Conservation (phyloP, 108 stramenopile genomes). For the Nitzschia sp. region DNA sequence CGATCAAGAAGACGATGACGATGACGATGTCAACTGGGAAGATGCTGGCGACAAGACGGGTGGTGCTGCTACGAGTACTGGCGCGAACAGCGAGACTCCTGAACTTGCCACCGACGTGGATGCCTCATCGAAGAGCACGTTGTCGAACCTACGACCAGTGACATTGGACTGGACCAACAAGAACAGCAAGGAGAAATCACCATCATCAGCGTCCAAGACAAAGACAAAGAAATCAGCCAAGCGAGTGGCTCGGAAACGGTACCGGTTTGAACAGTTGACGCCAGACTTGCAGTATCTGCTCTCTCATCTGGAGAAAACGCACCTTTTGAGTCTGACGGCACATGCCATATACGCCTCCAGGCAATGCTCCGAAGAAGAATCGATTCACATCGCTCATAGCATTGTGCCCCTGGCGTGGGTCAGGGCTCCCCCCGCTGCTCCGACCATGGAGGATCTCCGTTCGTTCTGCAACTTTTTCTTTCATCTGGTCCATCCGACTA, state of each 20-base stretch:
- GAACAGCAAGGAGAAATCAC: background rate
- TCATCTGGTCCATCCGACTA: constrained; percentile 4
- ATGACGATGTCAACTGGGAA: constrained; percentile 42
- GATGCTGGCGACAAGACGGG: constrained; percentile 30
- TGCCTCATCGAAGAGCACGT: background rate
- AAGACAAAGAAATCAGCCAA: constrained; percentile 36
- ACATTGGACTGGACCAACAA: constrained; percentile 19
- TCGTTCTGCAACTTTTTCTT: constrained; percentile 28
- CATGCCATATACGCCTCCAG: constrained; percentile 35
- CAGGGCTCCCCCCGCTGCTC: background rate
- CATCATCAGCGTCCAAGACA: no score
- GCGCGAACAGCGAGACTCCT: background rate
- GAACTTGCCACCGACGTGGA: constrained; percentile 12
- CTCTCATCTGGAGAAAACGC: constrained; percentile 43
- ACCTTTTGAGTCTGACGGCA: constrained; percentile 44
- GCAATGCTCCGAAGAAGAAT: constrained; percentile 22
- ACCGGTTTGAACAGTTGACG: constrained; percentile 44
- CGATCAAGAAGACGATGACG: constrained; percentile 31
- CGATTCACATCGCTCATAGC: constrained; percentile 53
- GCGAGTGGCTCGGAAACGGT: constrained; percentile 16
- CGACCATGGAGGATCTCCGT: constrained; percentile 21
- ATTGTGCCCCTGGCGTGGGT: constrained; percentile 47
- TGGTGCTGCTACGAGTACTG: background rate
- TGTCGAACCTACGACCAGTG: background rate
- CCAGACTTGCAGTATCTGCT: constrained; percentile 42